phyloP scores from a whole-genome alignment of 1,139 yeast species.

The Taphrina betulina region DNA sequence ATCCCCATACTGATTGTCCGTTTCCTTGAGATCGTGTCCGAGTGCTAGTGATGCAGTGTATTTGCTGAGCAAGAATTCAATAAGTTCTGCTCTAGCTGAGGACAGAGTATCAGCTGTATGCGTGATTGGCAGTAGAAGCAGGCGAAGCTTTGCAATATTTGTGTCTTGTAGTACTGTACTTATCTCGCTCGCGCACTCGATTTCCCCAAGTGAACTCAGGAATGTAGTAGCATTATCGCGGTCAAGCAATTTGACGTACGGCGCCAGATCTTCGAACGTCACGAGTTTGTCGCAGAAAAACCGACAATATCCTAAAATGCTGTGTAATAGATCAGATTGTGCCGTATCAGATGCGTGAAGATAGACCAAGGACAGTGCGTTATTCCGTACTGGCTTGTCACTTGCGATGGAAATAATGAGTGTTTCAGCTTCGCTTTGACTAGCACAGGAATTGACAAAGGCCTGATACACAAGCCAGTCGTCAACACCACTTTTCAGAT shows the following conservation, averaged over 20 bases:
- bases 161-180: neutral
- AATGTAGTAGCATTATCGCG: neutral
- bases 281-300: conserved; percentile 56
- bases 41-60: conserved; percentile 45
- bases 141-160: neutral
- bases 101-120: neutral
- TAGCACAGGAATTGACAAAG: neutral
- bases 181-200: conserved; percentile 37
- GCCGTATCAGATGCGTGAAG: neutral
- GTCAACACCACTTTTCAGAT: conserved; percentile 12
- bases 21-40: conserved; percentile 49
- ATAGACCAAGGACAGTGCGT: neutral
- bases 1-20: conserved; percentile 65
- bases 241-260: conserved; percentile 42
- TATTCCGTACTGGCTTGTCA: neutral
- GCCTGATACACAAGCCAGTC: conserved; percentile 34
- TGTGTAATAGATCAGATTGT: conserved; percentile 35
- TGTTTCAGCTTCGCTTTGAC: neutral
- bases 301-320: conserved; percentile 50
- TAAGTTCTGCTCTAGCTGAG: conserved; percentile 41
- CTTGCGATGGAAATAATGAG: conserved; percentile 2
- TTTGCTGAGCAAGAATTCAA: conserved; percentile 44
- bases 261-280: conserved; percentile 58
- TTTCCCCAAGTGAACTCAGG: neutral
- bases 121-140: neutral